Base-by-base conservation (phyloP, 1,284 basidiomycete species). In the Ceratobasidium sp. region DNA sequence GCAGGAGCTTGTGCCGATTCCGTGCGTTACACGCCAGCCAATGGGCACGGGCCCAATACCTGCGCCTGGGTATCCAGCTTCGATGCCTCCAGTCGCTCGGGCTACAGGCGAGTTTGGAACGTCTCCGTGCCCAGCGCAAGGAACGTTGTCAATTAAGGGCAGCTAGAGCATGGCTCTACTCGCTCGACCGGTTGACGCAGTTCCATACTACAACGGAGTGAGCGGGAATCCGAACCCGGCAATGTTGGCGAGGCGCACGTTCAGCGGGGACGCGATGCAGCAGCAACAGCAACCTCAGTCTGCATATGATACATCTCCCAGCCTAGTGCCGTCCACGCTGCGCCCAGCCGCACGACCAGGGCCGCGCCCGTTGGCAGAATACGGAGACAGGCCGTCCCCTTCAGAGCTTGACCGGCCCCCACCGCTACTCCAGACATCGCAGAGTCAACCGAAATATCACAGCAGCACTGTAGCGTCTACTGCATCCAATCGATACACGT, bases 351-450 rank as follows among this genome's bases (percentile, higher is more conserved):
- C 22, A 19, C 69, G 69, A 29, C 69, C 69, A 0, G 44, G 40
- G 40, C 69, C 54, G 44, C 69, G 69, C 25, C 69, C 69, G 22
- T 19, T 73, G 37, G 62, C 69, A 11, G 69, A 73, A 15, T 73
- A 73, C 57, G 69, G 62, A 2, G 40, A 61, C 5, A 19, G 57
- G 8, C 69, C 69, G 37, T 61, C 69, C 25, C 69, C 69, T 51
- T 73, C 69, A n/a, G 57, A 73, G 6, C 29, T 73, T 9, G 62
- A 73, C 15, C 54, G 57, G 29, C 69, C 69, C 15, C 69, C 69
- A 25, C 69, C 69, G 17, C 56, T 73, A 3, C 69, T 57, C 3
- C 69, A 73, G 40, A 22, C 69, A 8, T 54, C 68, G 3, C 69
- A 73, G 29, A 61, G 57, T 8, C 69, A 56, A 34, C 69, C 69